Percentiles rank a stretch among this genome's conserved stretches.
phyloP scores from a whole-genome alignment of 2,329 filamentous ascomycete species.

The Phialocephala sp. region DNA sequence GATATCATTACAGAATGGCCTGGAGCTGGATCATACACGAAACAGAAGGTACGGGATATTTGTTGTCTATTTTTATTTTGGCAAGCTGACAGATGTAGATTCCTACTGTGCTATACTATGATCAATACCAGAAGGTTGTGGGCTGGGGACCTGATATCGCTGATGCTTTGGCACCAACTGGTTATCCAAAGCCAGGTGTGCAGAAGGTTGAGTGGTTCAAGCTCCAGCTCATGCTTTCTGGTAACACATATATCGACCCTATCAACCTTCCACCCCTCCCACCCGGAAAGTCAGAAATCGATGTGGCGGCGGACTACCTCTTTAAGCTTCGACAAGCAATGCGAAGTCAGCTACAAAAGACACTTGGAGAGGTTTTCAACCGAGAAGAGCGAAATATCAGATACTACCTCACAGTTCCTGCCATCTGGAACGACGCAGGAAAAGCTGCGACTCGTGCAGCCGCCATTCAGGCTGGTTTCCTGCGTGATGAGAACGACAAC shows the following conservation, averaged over 20 bases:
- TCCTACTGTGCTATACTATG: conserved; percentile 98
- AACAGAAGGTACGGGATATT: conserved; percentile 78
- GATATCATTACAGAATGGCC: conserved; percentile 99
- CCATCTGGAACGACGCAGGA: conserved; percentile 98
- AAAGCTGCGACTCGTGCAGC: conserved; percentile 96
- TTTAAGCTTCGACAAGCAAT: conserved; percentile 98
- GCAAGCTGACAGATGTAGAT: conserved; percentile 64
- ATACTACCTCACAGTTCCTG: conserved; percentile 98
- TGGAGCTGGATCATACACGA: conserved; percentile 94
- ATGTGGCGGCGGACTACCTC: conserved; percentile 98
- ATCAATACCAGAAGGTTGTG: conserved; percentile 99
- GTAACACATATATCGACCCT: conserved; percentile 98
- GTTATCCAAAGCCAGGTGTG: conserved; percentile 95
- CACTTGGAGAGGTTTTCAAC: conserved; percentile 95
- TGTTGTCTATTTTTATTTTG: background rate
- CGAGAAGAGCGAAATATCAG: conserved; percentile 97
- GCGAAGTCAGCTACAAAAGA: conserved; percentile 94
- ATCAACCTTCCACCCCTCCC: conserved; percentile 98
- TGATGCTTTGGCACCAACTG: conserved; percentile 93
- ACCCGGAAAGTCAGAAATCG: conserved; percentile 97
- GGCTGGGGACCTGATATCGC: conserved; percentile 99
- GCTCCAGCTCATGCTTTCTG: conserved; percentile 96
- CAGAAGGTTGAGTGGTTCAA: conserved; percentile 99
- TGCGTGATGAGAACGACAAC: conserved; percentile 97
- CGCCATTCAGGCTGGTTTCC: conserved; percentile 94